Conservation (phyloP, 208 protist genomes). For the Leishmania guyanensis region DNA sequence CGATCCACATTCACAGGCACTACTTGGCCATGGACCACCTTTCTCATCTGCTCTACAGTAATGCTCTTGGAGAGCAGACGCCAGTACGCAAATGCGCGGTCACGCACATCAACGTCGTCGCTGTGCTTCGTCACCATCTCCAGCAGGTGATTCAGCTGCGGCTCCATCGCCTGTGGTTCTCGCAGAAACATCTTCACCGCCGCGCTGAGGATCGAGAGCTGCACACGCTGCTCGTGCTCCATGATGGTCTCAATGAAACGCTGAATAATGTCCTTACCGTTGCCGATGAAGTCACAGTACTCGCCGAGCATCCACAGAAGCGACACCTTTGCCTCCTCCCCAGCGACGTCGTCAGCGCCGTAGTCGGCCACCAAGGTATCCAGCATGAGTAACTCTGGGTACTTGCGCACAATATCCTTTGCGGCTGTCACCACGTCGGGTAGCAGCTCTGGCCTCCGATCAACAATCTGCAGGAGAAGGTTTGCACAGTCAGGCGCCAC, state of each 20-base stretch:
- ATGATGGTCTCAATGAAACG: slow-evolving; percentile 96
- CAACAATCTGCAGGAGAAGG: slow-evolving; percentile 71
- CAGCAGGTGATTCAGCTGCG: slow-evolving; percentile 66
- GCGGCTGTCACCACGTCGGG: slow-evolving; percentile 76
- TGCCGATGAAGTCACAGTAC: slow-evolving; percentile 97
- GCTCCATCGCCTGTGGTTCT: slow-evolving; percentile 69
- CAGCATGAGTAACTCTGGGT: slow-evolving; percentile 77
- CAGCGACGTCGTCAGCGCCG: slow-evolving; percentile 90
- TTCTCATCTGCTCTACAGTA: slow-evolving; percentile 94
- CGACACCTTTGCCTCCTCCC: slow-evolving; percentile 97
- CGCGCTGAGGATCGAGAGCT: slow-evolving; percentile 95
- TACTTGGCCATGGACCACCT: slow-evolving; percentile 83
- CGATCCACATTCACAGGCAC: slow-evolving; percentile 93
- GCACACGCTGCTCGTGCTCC: slow-evolving; percentile 76
- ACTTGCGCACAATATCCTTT: slow-evolving; percentile 86
- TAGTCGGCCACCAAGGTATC: slow-evolving; percentile 71
- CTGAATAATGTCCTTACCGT: slow-evolving; percentile 94
- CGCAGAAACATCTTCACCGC: slow-evolving; percentile 99
- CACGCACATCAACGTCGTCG: slow-evolving; percentile 98
- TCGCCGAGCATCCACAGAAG: slow-evolving; percentile 99
- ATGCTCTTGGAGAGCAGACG: slow-evolving; percentile 97
- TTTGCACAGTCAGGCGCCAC: slow-evolving; percentile 94
- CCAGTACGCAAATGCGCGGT: slow-evolving; percentile 99
- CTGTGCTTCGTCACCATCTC: slow-evolving; percentile 79
- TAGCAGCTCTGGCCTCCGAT: slow-evolving; percentile 60